These are phyloP conservation scores for Carex parvula DNA, from an alignment of 176 grass and related monocot species.

Conservation along the genomic window DNA sequence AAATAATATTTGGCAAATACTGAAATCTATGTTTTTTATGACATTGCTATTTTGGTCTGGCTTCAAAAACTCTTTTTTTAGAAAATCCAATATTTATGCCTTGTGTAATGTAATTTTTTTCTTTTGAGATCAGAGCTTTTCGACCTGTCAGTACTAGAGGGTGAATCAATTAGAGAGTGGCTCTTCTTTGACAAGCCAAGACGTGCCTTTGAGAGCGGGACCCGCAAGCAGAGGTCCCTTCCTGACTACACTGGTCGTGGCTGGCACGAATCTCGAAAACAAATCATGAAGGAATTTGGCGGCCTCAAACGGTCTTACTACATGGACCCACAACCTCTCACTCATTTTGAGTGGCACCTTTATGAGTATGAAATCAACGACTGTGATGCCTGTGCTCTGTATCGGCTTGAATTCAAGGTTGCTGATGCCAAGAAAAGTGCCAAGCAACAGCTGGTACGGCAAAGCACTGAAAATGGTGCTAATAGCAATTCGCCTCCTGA, in stretches of 20 bases:
- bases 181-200: conserved; percentile 93
- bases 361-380: conserved; percentile 87
- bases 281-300: conserved; percentile 74
- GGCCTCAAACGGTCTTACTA: conserved; percentile 89
- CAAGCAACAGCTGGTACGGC: conserved; percentile 70
- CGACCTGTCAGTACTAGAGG: conserved; percentile 70
- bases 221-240: conserved; percentile 79
- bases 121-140: conserved; percentile 66
- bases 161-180: conserved; percentile 94
- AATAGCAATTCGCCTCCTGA: conserved; percentile 54
- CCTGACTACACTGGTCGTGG: conserved; percentile 87
- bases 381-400: conserved; percentile 65
- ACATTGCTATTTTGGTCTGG: neutral
- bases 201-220: conserved; percentile 91
- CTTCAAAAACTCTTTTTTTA: neutral
- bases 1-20: neutral
- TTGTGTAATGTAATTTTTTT: conserved; percentile 8
- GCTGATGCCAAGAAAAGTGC: conserved; percentile 59
- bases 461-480: conserved; percentile 57
- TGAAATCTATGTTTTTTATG: neutral
- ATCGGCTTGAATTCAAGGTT: conserved; percentile 75
- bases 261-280: conserved; percentile 97
- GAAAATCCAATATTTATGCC: neutral
- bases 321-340: conserved; percentile 87
- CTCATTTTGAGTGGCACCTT: conserved; percentile 75